Conservation (phyloP, 306 rosid species). For the Citrullus mucosospermus region DNA sequence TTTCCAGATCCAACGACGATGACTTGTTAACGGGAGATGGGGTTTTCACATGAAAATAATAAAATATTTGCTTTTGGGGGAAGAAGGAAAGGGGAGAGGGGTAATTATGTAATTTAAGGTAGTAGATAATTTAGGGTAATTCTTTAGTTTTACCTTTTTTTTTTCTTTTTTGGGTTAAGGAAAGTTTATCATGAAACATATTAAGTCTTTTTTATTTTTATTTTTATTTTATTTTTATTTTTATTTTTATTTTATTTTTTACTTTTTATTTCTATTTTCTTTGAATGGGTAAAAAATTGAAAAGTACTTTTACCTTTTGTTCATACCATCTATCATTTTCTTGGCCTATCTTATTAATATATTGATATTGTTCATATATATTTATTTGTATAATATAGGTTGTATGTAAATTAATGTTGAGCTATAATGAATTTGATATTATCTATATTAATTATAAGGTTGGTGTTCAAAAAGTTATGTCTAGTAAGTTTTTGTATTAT, state of each 20-base stretch:
- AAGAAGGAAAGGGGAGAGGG: neutral
- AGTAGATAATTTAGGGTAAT: conserved; percentile 18
- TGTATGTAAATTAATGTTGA: no score
- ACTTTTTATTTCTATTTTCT: neutral
- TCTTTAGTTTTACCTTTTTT: neutral
- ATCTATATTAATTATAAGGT: no score
- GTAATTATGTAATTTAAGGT: conserved; percentile 5
- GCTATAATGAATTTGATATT: no score
- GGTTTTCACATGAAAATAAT: conserved; percentile 6
- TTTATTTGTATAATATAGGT: no score
- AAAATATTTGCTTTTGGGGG: neutral
- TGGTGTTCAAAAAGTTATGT: no score
- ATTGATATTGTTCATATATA: no score
- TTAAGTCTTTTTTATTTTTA: neutral
- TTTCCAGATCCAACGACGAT: conserved; percentile 6
- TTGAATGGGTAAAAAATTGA: neutral
- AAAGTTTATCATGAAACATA: neutral
- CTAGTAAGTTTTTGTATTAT: no score
- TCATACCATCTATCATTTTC: neutral
- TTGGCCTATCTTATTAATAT: neutral
- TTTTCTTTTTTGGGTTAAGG: neutral
- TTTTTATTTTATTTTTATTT: neutral
- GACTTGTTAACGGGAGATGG: conserved; percentile 20
- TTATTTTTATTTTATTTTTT: no score
- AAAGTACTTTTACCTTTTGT: neutral